Evolutionary conservation across 2,329 filamentous ascomycete genomes (phyloP), one percentile per base, ranked within the genome.

Genomic region (Ramularia endophylla): DNA sequence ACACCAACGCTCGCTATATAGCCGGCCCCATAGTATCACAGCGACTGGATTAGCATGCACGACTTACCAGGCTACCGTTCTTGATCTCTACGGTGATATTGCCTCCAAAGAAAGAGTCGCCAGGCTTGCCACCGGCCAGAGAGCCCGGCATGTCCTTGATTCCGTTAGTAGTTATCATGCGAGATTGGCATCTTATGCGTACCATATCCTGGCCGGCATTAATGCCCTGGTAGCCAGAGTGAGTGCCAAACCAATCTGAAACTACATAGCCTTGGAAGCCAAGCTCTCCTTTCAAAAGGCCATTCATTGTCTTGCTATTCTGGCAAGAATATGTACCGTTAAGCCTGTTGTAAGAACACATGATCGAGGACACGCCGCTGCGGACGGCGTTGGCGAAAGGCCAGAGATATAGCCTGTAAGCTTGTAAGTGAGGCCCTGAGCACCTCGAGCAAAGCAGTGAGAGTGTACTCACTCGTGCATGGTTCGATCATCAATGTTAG

Each of bases 361-460:
- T 95, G 38, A 90, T 75, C n/a, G 80, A 79, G 0, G 78, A 85
- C 2, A 90, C 87, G n/a, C 87, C 86, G 4, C 83, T 85, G 41
- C 77, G 78, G n/a, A 94, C 72, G 11, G 80, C 81, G 52, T 94
- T 83, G 2, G 80, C 83, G 60, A 94, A 94, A 0, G 87, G 88
- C 87, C 87, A 94, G 0, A 81, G 74, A 56, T 94, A 94, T 2
- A 94, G 67, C 63, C 88, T 84, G 56, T 87, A n/a, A 17, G 32
- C 8, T 55, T 51, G 42, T 54, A 56, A 3, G 73, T 57, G 2
- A 66, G 62, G 31, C 73, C 70, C 2, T 69, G 68, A 73, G 0
- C 70, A 70, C 69, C 69, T 72, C 33, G 80, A 74, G 62, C 80
- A 69, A 1, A 94, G 67, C 61, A n/a, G n/a, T n/a, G n/a, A n/a